These are phyloP conservation scores for Raddia distichophylla DNA, from an alignment of 176 grass and related monocot species.

Conservation along the genomic window DNA sequence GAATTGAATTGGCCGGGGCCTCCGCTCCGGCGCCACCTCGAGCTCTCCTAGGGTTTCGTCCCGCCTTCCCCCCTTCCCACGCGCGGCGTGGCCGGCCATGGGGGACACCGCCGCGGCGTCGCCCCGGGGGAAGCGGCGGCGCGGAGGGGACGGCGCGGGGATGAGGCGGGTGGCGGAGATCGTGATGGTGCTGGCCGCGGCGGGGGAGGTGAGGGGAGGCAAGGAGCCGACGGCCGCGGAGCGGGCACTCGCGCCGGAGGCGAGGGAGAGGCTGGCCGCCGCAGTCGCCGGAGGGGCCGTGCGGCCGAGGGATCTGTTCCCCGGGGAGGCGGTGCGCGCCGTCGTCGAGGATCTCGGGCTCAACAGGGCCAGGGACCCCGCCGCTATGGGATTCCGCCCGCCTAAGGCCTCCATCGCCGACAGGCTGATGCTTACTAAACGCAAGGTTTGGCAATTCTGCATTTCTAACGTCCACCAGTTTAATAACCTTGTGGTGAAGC, in stretches of 20 bases:
- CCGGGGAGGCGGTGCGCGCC: conserved; percentile 76
- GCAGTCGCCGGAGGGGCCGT: conserved; percentile 52
- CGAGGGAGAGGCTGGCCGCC: conserved; percentile 62
- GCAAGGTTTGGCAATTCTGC: conserved; percentile 63
- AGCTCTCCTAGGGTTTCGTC: conserved; percentile 49
- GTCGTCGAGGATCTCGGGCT: conserved; percentile 95
- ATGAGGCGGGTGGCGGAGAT: conserved; percentile 87
- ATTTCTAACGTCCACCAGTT: not conserved
- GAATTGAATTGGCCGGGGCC: conserved; percentile 67
- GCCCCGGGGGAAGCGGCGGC: conserved; percentile 47
- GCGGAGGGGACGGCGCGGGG: conserved; percentile 51
- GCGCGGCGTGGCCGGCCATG: conserved; percentile 21
- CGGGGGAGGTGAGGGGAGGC: conserved; percentile 74
- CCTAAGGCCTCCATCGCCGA: conserved; percentile 85
- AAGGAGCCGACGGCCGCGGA: conserved; percentile 78
- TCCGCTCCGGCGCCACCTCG: not conserved
- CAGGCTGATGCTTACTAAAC: conserved; percentile 85
- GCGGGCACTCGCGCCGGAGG: conserved; percentile 84
- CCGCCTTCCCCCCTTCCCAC: not conserved
- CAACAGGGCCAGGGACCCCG: conserved; percentile 68
- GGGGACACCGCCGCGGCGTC: conserved; percentile 46
- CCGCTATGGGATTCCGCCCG: conserved; percentile 72
- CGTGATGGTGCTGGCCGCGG: conserved; percentile 87
- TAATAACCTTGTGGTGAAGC: not conserved
- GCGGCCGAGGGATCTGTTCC: conserved; percentile 92